Evolutionary conservation across 495 filamentous ascomycete species (phyloP).

Genomic region (Pyronema domesticum): DNA sequence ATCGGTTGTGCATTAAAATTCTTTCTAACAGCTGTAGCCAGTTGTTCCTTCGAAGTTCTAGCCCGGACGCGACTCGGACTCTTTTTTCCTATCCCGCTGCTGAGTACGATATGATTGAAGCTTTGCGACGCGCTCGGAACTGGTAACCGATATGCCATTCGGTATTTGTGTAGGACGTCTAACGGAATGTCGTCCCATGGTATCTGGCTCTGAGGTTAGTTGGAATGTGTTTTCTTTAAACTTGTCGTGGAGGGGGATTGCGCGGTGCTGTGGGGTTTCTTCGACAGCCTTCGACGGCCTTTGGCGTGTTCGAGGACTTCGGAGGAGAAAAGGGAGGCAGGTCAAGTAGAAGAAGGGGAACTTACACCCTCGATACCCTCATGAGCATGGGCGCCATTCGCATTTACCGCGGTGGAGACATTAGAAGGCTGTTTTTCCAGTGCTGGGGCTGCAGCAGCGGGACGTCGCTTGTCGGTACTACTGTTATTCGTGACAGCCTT

Average conservation of each 20-base stretch:
- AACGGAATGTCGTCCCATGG: slow-evolving; percentile 20
- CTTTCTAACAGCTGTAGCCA: slow-evolving; percentile 68
- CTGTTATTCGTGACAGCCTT: background rate
- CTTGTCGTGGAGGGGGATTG: slow-evolving; percentile 1
- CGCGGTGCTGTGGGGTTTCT: too few relatives aligned
- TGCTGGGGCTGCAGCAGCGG: background rate
- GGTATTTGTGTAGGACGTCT: slow-evolving; percentile 19
- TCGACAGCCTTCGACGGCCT: background rate
- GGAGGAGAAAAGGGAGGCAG: background rate
- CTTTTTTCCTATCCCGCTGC: slow-evolving; percentile 18
- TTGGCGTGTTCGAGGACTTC: background rate
- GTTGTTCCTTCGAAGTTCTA: slow-evolving; percentile 42
- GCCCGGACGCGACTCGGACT: slow-evolving; percentile 16
- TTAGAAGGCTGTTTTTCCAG: slow-evolving; percentile 11
- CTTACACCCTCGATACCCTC: slow-evolving; percentile 25
- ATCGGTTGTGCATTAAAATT: slow-evolving; percentile 78
- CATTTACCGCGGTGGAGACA: slow-evolving; percentile 12
- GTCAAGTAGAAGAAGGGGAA: background rate
- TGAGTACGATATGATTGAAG: slow-evolving; percentile 20
- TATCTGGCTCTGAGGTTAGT: slow-evolving; percentile 11
- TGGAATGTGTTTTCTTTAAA: slow-evolving; percentile 4
- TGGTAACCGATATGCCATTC: slow-evolving; percentile 18
- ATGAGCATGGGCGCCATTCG: slow-evolving; percentile 23
- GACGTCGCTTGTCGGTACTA: slow-evolving; percentile 15
- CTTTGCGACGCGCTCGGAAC: slow-evolving; percentile 14